Percentiles rank a stretch among this genome's conserved stretches.
phyloP scores from a whole-genome alignment of 768 basidiomycete genomes.

The Tricholoma hemisulphureum region DNA sequence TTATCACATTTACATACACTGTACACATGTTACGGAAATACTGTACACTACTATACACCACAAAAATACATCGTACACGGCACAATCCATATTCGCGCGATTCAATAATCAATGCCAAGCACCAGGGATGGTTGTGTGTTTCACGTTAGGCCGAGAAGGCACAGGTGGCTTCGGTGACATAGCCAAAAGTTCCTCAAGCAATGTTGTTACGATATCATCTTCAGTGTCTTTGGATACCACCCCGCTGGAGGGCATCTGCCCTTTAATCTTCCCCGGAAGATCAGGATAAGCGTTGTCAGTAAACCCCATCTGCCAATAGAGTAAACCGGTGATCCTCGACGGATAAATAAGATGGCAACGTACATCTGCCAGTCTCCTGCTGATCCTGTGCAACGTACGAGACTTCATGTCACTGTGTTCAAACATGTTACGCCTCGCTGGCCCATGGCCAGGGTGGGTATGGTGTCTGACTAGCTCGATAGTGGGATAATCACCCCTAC shows the following conservation, averaged over 20 bases:
- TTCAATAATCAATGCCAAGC: constrained; percentile 39
- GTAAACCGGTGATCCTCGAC: constrained; percentile 8
- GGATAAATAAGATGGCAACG: neutral
- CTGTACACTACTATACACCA: too few species aligned
- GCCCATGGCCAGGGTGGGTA: constrained; percentile 39
- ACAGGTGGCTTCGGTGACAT: constrained; percentile 36
- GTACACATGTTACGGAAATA: too few species aligned
- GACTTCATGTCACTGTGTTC: constrained; percentile 30
- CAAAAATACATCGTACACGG: neutral
- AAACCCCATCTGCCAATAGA: constrained; percentile 67
- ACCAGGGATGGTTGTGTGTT: constrained; percentile 39
- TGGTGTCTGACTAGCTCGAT: constrained; percentile 59
- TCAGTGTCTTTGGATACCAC: constrained; percentile 52
- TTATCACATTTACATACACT: constrained; percentile 1
- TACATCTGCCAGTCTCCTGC: constrained; percentile 63
- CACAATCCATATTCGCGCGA: neutral
- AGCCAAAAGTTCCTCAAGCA: constrained; percentile 59
- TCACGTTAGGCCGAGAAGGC: constrained; percentile 36
- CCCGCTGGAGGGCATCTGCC: constrained; percentile 44
- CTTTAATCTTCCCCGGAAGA: constrained; percentile 48
- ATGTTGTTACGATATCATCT: constrained; percentile 62
- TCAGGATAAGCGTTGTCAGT: constrained; percentile 54
- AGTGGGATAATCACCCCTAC: constrained; percentile 57
- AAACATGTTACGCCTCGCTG: constrained; percentile 21
- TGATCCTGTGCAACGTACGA: constrained; percentile 50